These are phyloP conservation scores for Yamadazyma akitaensis DNA, from an alignment of 805 yeast species.

Conservation along the genomic window DNA sequence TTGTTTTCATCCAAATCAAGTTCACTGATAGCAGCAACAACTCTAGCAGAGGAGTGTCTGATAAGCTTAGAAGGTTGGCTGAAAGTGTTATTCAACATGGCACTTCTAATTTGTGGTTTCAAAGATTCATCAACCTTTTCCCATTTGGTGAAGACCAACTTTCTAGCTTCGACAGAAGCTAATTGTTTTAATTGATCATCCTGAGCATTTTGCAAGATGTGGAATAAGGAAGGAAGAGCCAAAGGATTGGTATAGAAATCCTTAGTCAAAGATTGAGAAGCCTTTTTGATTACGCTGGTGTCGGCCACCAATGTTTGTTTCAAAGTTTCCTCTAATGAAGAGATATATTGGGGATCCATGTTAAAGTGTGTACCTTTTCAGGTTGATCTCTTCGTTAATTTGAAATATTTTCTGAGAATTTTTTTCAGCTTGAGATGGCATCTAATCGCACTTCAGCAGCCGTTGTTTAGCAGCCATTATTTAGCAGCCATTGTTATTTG, in stretches of 20 bases:
- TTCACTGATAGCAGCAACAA: constrained; percentile 81
- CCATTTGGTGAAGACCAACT: constrained; percentile 76
- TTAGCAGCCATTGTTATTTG: no score
- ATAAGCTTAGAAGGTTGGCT: constrained; percentile 61
- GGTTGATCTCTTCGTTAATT: constrained; percentile 2
- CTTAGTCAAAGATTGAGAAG: constrained; percentile 68
- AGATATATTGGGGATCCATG: constrained; percentile 71
- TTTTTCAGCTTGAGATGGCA: constrained; percentile 6
- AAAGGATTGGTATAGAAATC: constrained; percentile 70
- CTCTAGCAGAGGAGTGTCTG: constrained; percentile 87
- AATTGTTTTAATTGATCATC: constrained; percentile 78
- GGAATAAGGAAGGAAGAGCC: constrained; percentile 79
- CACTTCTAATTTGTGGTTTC: constrained; percentile 60
- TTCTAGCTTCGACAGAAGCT: constrained; percentile 96
- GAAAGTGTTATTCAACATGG: constrained; percentile 69
- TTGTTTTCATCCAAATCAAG: constrained; percentile 57
- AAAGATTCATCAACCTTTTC: constrained; percentile 43
- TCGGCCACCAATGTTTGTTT: constrained; percentile 79
- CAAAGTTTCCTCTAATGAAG: constrained; percentile 75
- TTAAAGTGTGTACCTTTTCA: neutral
- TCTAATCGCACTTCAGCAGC: constrained; percentile 6
- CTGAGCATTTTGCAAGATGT: constrained; percentile 66
- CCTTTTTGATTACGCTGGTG: constrained; percentile 75
- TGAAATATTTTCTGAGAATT: constrained; percentile 1
- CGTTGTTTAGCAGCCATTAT: neutral